phyloP scores from a whole-genome alignment of 2,329 filamentous ascomycete species.

The Aphanoascus verrucosus region DNA sequence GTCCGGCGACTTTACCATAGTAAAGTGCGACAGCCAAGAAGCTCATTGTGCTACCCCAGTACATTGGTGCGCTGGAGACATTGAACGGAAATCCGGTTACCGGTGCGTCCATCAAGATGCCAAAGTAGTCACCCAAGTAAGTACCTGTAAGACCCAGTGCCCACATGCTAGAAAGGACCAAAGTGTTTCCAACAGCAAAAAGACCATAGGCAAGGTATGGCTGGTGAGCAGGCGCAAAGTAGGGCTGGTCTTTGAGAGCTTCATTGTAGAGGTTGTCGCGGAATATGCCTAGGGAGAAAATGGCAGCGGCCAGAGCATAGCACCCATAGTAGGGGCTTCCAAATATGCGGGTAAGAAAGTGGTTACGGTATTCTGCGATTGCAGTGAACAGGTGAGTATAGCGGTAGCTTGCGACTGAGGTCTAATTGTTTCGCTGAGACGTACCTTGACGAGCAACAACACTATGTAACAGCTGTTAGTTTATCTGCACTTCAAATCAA shows the following conservation, averaged over 20 bases:
- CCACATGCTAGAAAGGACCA: conserved; percentile 85
- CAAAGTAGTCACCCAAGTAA: conserved; percentile 96
- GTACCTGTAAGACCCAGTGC: conserved; percentile 88
- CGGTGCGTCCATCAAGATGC: conserved; percentile 90
- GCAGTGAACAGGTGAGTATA: conserved; percentile 13
- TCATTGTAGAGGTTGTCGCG: conserved; percentile 81
- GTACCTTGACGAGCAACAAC: conserved; percentile 72
- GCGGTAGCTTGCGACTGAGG: conserved; percentile 6
- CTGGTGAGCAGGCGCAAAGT: conserved; percentile 59
- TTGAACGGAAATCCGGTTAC: conserved; percentile 96
- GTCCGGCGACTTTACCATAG: conserved; percentile 75
- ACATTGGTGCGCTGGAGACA: conserved; percentile 85
- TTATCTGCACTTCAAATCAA: background rate
- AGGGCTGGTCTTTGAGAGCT: conserved; percentile 65
- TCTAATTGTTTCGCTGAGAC: conserved; percentile 13
- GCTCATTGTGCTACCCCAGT: conserved; percentile 84
- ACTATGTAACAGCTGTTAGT: conserved; percentile 38
- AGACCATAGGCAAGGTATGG: conserved; percentile 59
- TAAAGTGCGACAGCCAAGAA: conserved; percentile 81
- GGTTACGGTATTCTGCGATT: conserved; percentile 73
- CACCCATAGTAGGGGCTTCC: conserved; percentile 70
- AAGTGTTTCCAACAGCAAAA: conserved; percentile 63
- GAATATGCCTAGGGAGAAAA: conserved; percentile 84
- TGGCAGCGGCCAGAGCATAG: conserved; percentile 77
- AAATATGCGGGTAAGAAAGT: conserved; percentile 77